Percentiles rank a stretch among this genome's conserved stretches.
These are phyloP conservation scores for Athelia psychrophila DNA, from an alignment of 1,284 basidiomycete species.

Conservation along the genomic window DNA sequence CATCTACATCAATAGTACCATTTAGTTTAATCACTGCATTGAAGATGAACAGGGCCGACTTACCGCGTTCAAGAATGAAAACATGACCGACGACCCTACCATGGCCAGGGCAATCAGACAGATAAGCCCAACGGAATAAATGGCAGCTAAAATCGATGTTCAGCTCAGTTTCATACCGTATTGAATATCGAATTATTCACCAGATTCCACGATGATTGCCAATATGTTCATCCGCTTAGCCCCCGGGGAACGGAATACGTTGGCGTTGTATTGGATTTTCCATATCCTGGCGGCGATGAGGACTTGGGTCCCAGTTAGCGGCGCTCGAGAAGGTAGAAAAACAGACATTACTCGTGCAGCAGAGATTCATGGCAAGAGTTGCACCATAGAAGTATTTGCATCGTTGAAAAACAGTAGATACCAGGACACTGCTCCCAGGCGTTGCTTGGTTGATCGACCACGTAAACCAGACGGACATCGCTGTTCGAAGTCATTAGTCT, in stretches of 20 bases:
- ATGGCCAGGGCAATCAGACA: neutral
- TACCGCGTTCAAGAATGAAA: neutral
- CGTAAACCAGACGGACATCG: conserved; percentile 1
- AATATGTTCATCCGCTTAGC: neutral
- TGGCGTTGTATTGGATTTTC: neutral
- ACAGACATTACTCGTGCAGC: neutral
- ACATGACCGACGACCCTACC: neutral
- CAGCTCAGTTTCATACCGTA: neutral
- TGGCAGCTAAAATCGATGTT: neutral
- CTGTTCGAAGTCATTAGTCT: neutral
- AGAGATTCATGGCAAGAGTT: neutral
- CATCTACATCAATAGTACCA: neutral
- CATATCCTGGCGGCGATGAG: conserved; percentile 1
- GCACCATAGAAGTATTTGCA: neutral
- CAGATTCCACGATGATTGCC: neutral
- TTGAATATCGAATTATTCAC: neutral
- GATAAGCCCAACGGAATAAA: neutral
- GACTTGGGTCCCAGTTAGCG: neutral
- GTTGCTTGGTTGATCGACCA: neutral
- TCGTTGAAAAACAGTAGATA: neutral
- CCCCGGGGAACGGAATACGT: neutral
- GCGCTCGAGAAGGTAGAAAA: neutral
- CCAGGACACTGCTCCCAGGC: neutral
- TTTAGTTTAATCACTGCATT: neutral
- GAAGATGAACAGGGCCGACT: too few relatives aligned